Evolutionary conservation across 306 rosid species (phyloP), one percentile per base, ranked within the genome.

Genomic region (Cucurbita maxima): DNA sequence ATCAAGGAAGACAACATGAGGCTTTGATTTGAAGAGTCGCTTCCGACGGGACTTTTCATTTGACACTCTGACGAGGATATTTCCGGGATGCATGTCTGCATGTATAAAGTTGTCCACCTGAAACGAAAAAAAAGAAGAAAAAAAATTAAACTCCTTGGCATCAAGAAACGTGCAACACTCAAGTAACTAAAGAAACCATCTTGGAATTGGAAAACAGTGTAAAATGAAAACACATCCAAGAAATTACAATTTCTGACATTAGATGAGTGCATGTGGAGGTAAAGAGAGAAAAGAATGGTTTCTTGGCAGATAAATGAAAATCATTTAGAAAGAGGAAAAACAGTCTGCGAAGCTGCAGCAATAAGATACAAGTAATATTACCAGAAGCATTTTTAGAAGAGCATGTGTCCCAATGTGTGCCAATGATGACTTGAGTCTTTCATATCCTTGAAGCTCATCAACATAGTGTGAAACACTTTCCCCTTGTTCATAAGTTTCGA

Each of bases 71-170:
- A 94, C 99, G 72, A 94, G 97, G 88, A 94, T 94, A 84, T 94
- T 94, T 81, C 99, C 99, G 76, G 99, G 99, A 89, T 94, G 99
- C 99, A 94, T 94, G 79, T 94, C 99, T 54, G 99, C 99, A 77
- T 94, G 99, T 75, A 94, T 89, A 85, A 94, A 94, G 89, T 94
- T 94, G 90, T 94, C 99, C 84, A 91, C 99, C 99, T 94, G 96
- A 81, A 86, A 63, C 84, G 79, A 76, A 86, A 73, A 30, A 30
- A 30, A 30, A 30, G 2, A 30, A 30, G 2, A 30, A 30, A 30
- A 30, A 80, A 78, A 83, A 34, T 51, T 43, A 59, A 66, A 60
- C 72, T 54, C 41, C 38, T 63, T 73, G 59, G 83, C 80, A 81
- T 58, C 79, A 83, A 81, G 57, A 81, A 81, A 76, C 67, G 69